Base-by-base conservation (phyloP, 176 grass and related monocot species). In the Thalia dealbata region DNA sequence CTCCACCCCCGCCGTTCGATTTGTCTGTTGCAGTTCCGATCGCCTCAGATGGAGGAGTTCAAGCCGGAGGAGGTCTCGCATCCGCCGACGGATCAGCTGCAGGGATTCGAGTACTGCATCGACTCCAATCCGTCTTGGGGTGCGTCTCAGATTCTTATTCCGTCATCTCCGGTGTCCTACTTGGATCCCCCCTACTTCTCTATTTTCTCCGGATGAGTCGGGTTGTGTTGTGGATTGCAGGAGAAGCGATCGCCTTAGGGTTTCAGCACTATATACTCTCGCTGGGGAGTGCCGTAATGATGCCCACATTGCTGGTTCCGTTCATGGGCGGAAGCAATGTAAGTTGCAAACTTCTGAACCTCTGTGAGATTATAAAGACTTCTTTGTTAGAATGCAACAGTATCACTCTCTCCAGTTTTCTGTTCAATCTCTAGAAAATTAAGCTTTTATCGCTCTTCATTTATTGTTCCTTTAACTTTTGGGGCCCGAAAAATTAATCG, bases 211-310 rank as follows among this genome's bases (percentile, higher is more conserved):
- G 64, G 7, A 70, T 23, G 16, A 30, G 3, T 43, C 64, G n/a
- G 58, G 0, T 65, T 35, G 59, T 54, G 23, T 23, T 82, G 30
- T 67, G 27, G 62, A 27, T 69, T 10, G 6, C 43, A 96, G 91
- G 88, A 26, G 91, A 96, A 78, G 91, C 88, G 7, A 91, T 91
- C 52, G 87, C 84, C 6, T 77, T 91, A 65, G 91, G 83, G 7
- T 96, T 96, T 79, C 91, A 96, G 76, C 91, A 96, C 75, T 96
- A 96, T 73, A 86, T 96, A 50, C 63, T 96, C 60, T 80, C 91
- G 50, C 81, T 96, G 75, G 91, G 91, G 67, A 96, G 88, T 50
- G 83, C 86, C 28, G 91, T 96, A 69, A 91, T 96, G 79, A 96
- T 91, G 60, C 91, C 91, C 14, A 60, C 81, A 58, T 84, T 91